phyloP scores from a whole-genome alignment of 2,329 filamentous ascomycete species.

The Triangularia verruculosa region DNA sequence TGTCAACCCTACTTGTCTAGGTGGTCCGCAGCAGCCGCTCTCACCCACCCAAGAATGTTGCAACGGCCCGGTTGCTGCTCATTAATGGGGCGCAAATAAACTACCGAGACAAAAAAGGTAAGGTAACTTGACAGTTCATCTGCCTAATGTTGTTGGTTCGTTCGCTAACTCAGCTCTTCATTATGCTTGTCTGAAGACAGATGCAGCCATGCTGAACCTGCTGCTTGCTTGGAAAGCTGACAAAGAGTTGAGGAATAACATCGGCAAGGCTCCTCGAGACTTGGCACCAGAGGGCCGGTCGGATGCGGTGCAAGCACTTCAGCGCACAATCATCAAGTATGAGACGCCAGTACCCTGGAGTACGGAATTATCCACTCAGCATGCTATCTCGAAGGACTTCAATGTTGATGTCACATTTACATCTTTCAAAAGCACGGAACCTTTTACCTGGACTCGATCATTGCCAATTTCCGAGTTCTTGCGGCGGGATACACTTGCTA shows the following conservation, averaged over 20 bases:
- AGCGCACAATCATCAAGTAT: background rate
- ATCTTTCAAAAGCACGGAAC: background rate
- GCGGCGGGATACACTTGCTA: background rate
- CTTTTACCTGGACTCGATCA: background rate
- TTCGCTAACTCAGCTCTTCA: background rate
- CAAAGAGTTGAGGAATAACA: background rate
- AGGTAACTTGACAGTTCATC: background rate
- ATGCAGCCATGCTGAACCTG: background rate
- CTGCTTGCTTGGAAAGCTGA: background rate
- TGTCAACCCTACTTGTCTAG: background rate
- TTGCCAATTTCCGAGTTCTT: background rate
- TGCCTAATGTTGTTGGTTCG: no score
- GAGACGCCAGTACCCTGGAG: background rate
- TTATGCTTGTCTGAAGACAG: background rate
- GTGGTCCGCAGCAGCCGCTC: background rate
- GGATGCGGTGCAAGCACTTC: background rate
- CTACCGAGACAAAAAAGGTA: background rate
- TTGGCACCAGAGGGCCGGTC: background rate
- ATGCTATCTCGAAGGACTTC: background rate
- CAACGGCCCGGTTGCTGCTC: background rate
- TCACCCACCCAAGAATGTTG: background rate
- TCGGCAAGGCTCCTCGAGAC: background rate
- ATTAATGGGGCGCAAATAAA: background rate
- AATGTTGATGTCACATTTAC: background rate
- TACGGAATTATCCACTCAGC: background rate